Conservation (phyloP, 208 protist species). For the Tritrichomonas foetus region DNA sequence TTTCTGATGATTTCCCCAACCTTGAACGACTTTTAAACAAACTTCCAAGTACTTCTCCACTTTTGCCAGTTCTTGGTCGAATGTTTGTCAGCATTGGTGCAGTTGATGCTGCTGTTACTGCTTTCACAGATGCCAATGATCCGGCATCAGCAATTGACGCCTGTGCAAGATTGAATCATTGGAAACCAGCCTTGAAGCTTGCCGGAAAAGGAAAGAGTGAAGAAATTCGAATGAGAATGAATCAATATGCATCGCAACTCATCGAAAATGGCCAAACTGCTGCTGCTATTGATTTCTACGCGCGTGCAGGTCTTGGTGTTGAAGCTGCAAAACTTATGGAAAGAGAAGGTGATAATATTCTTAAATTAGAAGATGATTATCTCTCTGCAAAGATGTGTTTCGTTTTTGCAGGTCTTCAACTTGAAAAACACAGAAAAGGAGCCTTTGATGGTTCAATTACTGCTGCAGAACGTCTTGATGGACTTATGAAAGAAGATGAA, state of each 20-base stretch:
- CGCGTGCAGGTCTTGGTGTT: background rate
- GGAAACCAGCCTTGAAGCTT: background rate
- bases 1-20: background rate
- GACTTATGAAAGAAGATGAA: slow-evolving; percentile 35
- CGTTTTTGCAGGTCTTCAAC: background rate
- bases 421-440: background rate
- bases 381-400: background rate
- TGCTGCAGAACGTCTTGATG: background rate
- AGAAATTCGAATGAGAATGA: background rate
- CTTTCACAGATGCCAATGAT: background rate
- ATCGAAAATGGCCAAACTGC: slow-evolving; percentile 9
- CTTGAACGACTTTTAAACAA: background rate
- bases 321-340: background rate
- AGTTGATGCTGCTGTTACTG: background rate
- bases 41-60: background rate
- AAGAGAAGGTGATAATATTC: background rate
- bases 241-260: background rate
- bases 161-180: slow-evolving; percentile 21
- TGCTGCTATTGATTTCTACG: background rate
- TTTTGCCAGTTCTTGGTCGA: background rate
- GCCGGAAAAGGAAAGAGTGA: background rate
- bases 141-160: background rate
- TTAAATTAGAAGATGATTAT: background rate
- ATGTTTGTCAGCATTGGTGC: background rate
- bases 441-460: background rate